phyloP scores from a whole-genome alignment of 495 filamentous ascomycete genomes.

The Penicillium bialowiezense region DNA sequence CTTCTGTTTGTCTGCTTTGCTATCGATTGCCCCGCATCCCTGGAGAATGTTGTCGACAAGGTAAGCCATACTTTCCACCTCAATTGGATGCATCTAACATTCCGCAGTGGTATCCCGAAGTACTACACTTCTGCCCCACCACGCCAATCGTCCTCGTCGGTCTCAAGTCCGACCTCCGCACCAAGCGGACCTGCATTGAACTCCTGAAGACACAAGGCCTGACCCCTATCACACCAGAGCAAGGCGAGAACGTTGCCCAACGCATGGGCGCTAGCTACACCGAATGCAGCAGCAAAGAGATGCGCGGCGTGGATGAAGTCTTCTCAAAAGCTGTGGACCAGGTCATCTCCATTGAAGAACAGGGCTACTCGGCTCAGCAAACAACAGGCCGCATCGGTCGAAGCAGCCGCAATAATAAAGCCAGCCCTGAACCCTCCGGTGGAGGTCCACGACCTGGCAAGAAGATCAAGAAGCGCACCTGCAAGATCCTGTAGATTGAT shows the following conservation, averaged over 20 bases:
- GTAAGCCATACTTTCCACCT: slow-evolving; percentile 44
- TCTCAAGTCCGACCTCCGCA: slow-evolving; percentile 92
- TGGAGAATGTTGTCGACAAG: slow-evolving; percentile 99
- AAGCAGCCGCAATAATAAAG: slow-evolving; percentile 13
- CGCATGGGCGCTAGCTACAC: slow-evolving; percentile 95
- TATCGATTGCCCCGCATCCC: slow-evolving; percentile 95
- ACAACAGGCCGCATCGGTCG: slow-evolving; percentile 6
- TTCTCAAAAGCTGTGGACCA: slow-evolving; percentile 87
- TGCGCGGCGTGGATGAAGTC: slow-evolving; percentile 91
- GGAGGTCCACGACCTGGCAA: slow-evolving; percentile 25
- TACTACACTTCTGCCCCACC: slow-evolving; percentile 96
- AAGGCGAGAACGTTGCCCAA: slow-evolving; percentile 80
- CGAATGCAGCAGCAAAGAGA: slow-evolving; percentile 98
- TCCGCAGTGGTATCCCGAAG: slow-evolving; percentile 94
- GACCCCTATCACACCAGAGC: slow-evolving; percentile 87
- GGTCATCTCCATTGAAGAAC: slow-evolving; percentile 59
- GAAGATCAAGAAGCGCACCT: slow-evolving; percentile 66
- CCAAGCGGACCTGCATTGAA: slow-evolving; percentile 93
- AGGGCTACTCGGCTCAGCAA: slow-evolving; percentile 32
- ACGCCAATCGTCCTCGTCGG: slow-evolving; percentile 94
- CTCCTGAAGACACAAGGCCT: slow-evolving; percentile 97
- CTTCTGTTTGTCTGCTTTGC: slow-evolving; percentile 98
- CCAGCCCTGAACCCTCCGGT: slow-evolving; percentile 27
- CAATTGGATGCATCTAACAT: slow-evolving; percentile 7
- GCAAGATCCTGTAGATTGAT: slow-evolving; percentile 62